Conservation (phyloP, 2,329 filamentous ascomycete species). For the Colletotrichum sidae region DNA sequence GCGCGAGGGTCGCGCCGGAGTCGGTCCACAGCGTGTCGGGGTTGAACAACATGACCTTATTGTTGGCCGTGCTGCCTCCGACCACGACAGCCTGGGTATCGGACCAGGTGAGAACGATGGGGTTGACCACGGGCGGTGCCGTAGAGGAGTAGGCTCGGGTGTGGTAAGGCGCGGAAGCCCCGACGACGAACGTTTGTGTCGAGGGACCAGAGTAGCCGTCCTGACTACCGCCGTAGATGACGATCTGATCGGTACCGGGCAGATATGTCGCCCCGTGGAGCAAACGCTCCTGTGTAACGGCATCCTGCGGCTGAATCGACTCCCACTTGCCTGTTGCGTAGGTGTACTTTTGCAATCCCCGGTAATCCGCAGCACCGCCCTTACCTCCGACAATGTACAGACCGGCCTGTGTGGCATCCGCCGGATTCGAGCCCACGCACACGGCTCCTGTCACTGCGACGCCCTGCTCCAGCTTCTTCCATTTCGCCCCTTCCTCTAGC, state of each 20-base stretch:
- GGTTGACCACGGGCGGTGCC: conserved; percentile 73
- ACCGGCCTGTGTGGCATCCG: conserved; percentile 68
- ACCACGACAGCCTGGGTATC: conserved; percentile 77
- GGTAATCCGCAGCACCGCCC: conserved; percentile 64
- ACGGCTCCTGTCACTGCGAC: conserved; percentile 78
- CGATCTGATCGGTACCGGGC: conserved; percentile 74
- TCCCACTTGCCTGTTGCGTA: conserved; percentile 67
- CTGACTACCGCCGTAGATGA: conserved; percentile 84
- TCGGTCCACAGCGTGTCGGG: conserved; percentile 72
- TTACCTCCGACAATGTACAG: conserved; percentile 87
- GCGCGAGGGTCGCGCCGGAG: conserved; percentile 72
- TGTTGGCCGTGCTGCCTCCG: conserved; percentile 76
- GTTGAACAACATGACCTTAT: conserved; percentile 79
- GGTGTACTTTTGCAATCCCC: conserved; percentile 78
- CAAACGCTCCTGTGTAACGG: conserved; percentile 74
- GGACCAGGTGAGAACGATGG: conserved; percentile 81
- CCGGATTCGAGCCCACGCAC: conserved; percentile 78
- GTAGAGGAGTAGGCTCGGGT: conserved; percentile 69
- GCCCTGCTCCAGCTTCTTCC: conserved; percentile 75
- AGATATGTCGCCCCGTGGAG: conserved; percentile 84
- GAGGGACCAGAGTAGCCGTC: conserved; percentile 69
- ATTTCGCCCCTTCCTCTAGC: conserved; percentile 76
- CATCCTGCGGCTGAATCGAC: conserved; percentile 54
- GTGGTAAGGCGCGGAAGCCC: conserved; percentile 71
- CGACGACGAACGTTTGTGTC: conserved; percentile 80